Conservation (phyloP, 148 eudicot species). For the Silene uniflora region DNA sequence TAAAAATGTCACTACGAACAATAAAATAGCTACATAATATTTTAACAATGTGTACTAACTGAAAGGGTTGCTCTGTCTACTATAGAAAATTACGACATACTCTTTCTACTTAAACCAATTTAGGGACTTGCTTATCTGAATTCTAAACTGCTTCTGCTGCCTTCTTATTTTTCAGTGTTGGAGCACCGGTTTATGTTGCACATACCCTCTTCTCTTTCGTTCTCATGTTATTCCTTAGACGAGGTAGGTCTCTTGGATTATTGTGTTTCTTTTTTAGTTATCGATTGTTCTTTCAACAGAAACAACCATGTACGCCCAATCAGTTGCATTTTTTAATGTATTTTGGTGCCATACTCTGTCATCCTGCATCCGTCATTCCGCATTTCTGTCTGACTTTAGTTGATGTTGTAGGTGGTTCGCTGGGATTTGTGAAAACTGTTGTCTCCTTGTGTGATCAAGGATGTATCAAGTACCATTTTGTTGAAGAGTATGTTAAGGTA, state of each 20-base stretch:
- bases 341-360: background rate
- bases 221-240: slow-evolving; percentile 51
- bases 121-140: slow-evolving; percentile 9
- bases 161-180: slow-evolving; percentile 59
- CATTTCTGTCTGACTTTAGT: background rate
- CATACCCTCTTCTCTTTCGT: slow-evolving; percentile 87
- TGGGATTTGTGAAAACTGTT: background rate
- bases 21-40: too few relatives aligned
- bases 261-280: background rate
- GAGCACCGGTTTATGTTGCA: slow-evolving; percentile 90
- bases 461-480: background rate
- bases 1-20: too few relatives aligned
- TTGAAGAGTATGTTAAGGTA: slow-evolving; percentile 10
- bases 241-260: slow-evolving; percentile 34
- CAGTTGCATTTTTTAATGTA: background rate
- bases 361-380: slow-evolving; percentile 7
- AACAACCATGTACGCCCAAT: background rate
- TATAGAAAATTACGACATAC: background rate
- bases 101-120: background rate
- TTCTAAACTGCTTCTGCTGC: background rate
- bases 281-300: background rate
- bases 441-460: slow-evolving; percentile 3
- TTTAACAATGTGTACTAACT: too few relatives aligned
- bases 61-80: background rate
- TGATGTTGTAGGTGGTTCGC: background rate